Percentiles rank a stretch among this genome's conserved stretches.
These are phyloP conservation scores for Ogataea polymorpha DNA, from an alignment of 805 yeast genomes.

Conservation along the genomic window DNA sequence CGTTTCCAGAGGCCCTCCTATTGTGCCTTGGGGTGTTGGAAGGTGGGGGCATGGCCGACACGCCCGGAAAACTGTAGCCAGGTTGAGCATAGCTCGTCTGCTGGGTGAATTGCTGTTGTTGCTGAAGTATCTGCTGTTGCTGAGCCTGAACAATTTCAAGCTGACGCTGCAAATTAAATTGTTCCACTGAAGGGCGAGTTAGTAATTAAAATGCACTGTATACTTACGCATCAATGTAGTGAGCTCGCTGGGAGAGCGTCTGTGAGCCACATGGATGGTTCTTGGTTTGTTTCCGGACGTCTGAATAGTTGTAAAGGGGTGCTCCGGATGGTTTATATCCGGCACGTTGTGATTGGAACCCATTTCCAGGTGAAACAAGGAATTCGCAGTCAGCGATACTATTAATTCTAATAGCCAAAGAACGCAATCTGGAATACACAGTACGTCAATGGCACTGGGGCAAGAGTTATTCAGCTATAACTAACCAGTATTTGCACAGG, in stretches of 20 bases:
- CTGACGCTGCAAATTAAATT: conserved; percentile 84
- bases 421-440: no score
- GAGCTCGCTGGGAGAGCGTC: conserved; percentile 93
- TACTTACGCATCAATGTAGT: conserved; percentile 78
- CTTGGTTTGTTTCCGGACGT: conserved; percentile 42
- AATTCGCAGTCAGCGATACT: neutral
- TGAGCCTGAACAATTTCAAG: conserved; percentile 89
- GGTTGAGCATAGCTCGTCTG: conserved; percentile 23
- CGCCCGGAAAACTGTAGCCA: conserved; percentile 24
- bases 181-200: conserved; percentile 54
- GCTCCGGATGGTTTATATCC: conserved; percentile 10
- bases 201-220: conserved; percentile 8
- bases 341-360: conserved; percentile 13
- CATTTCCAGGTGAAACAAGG: conserved; percentile 7
- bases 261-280: conserved; percentile 89
- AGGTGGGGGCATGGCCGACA: conserved; percentile 25
- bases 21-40: conserved; percentile 31
- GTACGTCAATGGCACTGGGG: conserved; percentile 8
- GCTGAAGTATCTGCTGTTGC: conserved; percentile 83
- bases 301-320: conserved; percentile 29
- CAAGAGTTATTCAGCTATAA: conserved; percentile 9
- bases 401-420: no score
- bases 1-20: conserved; percentile 30
- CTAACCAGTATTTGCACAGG: conserved; percentile 2
- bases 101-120: conserved; percentile 43